These are phyloP conservation scores for Beta lomatogona DNA, from an alignment of 179 eudicot species.

Conservation along the genomic window DNA sequence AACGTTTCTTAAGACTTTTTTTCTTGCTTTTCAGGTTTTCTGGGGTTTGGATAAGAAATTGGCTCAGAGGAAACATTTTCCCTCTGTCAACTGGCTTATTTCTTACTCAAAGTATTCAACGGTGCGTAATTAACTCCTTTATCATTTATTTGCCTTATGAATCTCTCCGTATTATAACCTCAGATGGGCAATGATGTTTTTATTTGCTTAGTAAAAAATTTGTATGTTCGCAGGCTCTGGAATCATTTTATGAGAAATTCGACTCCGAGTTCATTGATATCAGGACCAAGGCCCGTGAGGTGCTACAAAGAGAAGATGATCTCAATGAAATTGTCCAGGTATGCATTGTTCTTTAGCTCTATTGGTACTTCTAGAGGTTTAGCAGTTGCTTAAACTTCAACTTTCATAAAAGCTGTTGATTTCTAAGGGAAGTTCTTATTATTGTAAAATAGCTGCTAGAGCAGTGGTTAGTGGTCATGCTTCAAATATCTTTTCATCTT, in stretches of 20 bases:
- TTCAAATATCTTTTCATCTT: background rate
- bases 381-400: background rate
- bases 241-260: conserved; percentile 81
- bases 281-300: conserved; percentile 99
- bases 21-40: conserved; percentile 65
- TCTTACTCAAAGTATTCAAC: conserved; percentile 93
- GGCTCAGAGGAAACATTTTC: conserved; percentile 98
- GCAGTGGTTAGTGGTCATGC: background rate
- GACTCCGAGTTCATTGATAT: conserved; percentile 89
- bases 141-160: background rate
- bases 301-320: conserved; percentile 93
- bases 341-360: conserved; percentile 5
- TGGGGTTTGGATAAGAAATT: conserved; percentile 99
- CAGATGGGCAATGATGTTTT: background rate
- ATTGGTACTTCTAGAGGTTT: background rate
- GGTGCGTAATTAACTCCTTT: conserved; percentile 43
- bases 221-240: conserved; percentile 67
- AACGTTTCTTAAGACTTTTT: background rate
- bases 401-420: too few species aligned
- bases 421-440: background rate
- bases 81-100: conserved; percentile 99
- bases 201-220: conserved; percentile 6
- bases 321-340: conserved; percentile 98
- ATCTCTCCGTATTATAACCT: background rate
- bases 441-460: background rate